Percentiles rank a stretch among this genome's conserved stretches.
phyloP scores from a whole-genome alignment of 495 filamentous ascomycete genomes.

The Podospora bellae-mahoneyi region DNA sequence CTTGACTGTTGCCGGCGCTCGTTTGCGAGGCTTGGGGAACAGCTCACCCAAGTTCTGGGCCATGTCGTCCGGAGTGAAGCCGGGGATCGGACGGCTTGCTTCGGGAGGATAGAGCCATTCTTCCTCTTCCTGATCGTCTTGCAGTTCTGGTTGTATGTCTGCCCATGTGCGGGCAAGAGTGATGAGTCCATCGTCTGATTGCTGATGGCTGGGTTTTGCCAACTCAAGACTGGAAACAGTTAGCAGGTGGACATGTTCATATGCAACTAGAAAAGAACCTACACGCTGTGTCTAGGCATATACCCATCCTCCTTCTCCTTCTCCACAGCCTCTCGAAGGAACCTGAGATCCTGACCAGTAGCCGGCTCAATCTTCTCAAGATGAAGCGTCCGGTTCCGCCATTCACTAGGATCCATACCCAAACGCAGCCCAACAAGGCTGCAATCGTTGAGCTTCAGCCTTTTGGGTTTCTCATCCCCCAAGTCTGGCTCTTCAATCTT shows the following conservation, averaged over 20 bases:
- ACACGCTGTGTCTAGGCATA: slow-evolving; percentile 29
- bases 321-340: slow-evolving; percentile 19
- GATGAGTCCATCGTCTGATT: slow-evolving; percentile 8
- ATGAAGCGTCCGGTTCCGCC: not conserved
- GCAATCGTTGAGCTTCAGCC: slow-evolving; percentile 7
- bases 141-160: slow-evolving; percentile 16
- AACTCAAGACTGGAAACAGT: slow-evolving; percentile 22
- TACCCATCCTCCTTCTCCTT: slow-evolving; percentile 19
- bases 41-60: slow-evolving; percentile 11
- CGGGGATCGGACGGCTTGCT: slow-evolving; percentile 13
- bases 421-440: slow-evolving; percentile 16
- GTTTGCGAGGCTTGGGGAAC: slow-evolving; percentile 10
- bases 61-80: slow-evolving; percentile 21
- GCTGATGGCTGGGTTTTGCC: slow-evolving; percentile 3
- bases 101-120: slow-evolving; percentile 17
- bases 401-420: not conserved
- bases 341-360: slow-evolving; percentile 10
- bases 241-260: slow-evolving; percentile 6
- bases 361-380: not conserved
- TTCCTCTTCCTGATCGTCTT: slow-evolving; percentile 8
- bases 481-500: not conserved
- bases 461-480: not conserved
- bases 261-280: not conserved
- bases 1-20: not conserved
- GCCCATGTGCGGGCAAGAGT: slow-evolving; percentile 23